phyloP scores from a whole-genome alignment of 1,284 basidiomycete species.

The Fomitopsis betulina region DNA sequence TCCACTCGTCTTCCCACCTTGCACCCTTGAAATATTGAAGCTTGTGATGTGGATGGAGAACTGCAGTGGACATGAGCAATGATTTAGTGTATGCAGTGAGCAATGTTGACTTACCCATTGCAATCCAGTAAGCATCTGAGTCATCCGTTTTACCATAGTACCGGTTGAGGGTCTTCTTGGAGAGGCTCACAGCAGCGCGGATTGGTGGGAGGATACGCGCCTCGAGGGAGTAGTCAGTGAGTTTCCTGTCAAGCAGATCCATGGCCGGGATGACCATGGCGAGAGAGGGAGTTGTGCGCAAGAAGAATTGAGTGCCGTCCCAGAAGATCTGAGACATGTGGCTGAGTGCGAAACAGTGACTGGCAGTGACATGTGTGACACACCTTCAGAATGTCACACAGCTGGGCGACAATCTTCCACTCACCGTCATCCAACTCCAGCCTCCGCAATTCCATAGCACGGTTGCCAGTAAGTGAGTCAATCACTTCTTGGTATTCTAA shows the following conservation, averaged over 20 bases:
- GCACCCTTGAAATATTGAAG: slow-evolving; percentile 30
- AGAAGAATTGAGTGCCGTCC: slow-evolving; percentile 27
- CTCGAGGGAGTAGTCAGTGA: slow-evolving; percentile 14
- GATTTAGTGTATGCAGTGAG: background rate
- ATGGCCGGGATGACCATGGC: slow-evolving; percentile 31
- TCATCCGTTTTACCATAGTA: slow-evolving; percentile 26
- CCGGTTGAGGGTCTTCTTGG: slow-evolving; percentile 19
- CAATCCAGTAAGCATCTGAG: slow-evolving; percentile 24
- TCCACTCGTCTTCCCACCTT: too few species aligned
- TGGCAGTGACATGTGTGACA: too few species aligned
- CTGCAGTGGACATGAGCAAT: slow-evolving; percentile 14
- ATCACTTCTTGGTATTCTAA: background rate
- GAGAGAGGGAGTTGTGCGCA: slow-evolving; percentile 17
- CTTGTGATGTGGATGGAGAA: slow-evolving; percentile 29
- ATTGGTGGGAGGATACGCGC: slow-evolving; percentile 9
- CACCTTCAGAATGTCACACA: too few species aligned
- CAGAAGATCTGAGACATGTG: slow-evolving; percentile 16
- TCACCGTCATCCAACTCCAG: slow-evolving; percentile 15
- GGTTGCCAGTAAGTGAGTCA: slow-evolving; percentile 4
- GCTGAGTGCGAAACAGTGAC: too few species aligned
- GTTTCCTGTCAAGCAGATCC: slow-evolving; percentile 26
- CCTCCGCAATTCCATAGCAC: slow-evolving; percentile 4
- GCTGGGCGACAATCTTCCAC: slow-evolving; percentile 3
- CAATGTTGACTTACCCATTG: slow-evolving; percentile 22
- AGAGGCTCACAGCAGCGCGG: slow-evolving; percentile 11